Base-by-base conservation (phyloP, 2,329 filamentous ascomycete genomes). In the Pseudogymnoascus sp. region DNA sequence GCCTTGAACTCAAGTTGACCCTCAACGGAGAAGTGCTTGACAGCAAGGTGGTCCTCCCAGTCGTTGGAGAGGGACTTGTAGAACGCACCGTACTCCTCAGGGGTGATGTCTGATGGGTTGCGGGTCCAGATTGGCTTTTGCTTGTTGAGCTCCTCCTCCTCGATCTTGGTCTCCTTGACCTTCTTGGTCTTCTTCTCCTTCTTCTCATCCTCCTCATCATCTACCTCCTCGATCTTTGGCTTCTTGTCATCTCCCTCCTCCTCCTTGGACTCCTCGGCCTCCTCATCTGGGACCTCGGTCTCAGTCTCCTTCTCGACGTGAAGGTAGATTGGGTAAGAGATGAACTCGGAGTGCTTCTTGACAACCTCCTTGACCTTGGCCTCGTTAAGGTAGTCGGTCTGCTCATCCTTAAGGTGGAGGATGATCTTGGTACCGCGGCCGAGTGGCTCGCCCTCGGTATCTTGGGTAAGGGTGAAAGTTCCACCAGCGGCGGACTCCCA, bases 301-400 rank as follows among this genome's bases (percentile, higher is more conserved):
- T 99, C 95, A 69, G 88, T 93, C 90, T 99, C 95, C 90, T 99
- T 99, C 79, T 90, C 81, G 75, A 99, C 93, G 83, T 99, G 95
- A 71, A 99, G 93, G 87, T 97, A 99, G 89, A 99, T 99, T 76
- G 95, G 95, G 87, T 99, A 99, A 60, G 95, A 97, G 84, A 99
- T 99, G 87, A 99, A 99, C 84, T 99, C 95, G 77, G 95, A 97
- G 90, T 99, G 95, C 91, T 99, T 99, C 92, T 97, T 97, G 85
- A 99, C 93, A 70, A 99, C 93, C 86, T 99, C 95, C 90, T 99
- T 99, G 85, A 99, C 89, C 86, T 93, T 95, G 85, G 85, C 85
- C 89, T 99, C 95, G 81, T 97, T 96, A 71, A 97, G 85, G 88
- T 96, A 99, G 79, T 97, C 95, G 69, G 83, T 84, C 86, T 99